Base-by-base conservation (phyloP, 116 monocot genomes). In the Trichopus zeylanicus region DNA sequence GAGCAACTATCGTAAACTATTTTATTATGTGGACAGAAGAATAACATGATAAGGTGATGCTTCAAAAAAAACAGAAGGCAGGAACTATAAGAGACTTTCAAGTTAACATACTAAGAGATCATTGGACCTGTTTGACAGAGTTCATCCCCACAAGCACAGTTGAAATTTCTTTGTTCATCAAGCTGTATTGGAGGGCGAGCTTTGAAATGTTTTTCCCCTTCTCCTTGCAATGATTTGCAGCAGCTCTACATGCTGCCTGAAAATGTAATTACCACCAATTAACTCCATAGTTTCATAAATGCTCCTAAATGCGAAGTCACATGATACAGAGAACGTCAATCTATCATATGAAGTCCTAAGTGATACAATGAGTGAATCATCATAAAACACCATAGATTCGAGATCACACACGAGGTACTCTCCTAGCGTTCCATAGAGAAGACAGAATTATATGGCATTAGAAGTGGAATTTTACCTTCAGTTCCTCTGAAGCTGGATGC, bases 111-210 rank as follows among this genome's bases (percentile, higher is more conserved):
- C 8, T 0, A 26, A 42, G 18, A 3, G 25, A 26, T 13, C 11
- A 31, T 1, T 16, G 60, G 21, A 89, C 94, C 90, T 95, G 94
- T 48, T 59, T 39, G 52, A 77, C 69, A 61, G 89, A 89, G 63
- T 76, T 89, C 94, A 95, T 89, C 61, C 94, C 94, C 27, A 95
- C 94, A 63, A 95, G 83, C 57, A 95, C 76, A 19, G 83, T 69
- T 29, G 89, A 70, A 31, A 95, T 74, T 21, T 83, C 94, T 52
- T 81, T 81, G 56, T 85, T 86, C 53, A 51, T 59, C 67, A 95
- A 70, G 71, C 94, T 86, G 56, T 95, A 95, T 63, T 95, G 89
- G 31, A 94, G 58, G 51, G 94, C 80, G 49, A 94, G 48, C 69
- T 94, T 89, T 3, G 86, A 75, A 53, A 89, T 78, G 48, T 73